phyloP scores from a whole-genome alignment of 2,329 filamentous ascomycete species.

The Pestalotiopsis sp. region DNA sequence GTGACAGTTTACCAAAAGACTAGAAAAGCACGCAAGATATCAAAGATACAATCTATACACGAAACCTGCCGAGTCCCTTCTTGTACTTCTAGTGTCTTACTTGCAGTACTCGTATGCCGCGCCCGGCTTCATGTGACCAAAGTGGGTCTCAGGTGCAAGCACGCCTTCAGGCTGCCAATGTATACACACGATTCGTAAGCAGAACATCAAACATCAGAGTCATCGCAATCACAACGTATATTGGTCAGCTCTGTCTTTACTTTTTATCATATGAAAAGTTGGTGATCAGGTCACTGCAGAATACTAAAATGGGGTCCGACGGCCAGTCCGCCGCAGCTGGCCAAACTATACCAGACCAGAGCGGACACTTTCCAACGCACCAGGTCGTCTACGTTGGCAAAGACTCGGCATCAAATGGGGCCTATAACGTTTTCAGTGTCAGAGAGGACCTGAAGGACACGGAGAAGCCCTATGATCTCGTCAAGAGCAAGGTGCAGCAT shows the following conservation, averaged over 20 bases:
- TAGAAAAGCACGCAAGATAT: no score
- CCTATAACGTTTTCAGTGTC: constrained; percentile 41
- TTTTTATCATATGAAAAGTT: no score
- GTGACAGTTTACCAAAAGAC: no score
- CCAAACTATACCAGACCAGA: neutral
- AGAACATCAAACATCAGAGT: neutral
- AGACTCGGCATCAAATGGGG: neutral
- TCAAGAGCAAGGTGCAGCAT: constrained; percentile 28
- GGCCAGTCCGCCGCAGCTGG: neutral
- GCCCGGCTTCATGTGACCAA: neutral
- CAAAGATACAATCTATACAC: neutral
- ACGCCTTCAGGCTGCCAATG: neutral
- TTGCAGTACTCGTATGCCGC: neutral
- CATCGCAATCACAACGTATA: neutral
- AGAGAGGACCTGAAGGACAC: constrained; percentile 25
- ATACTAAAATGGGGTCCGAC: neutral
- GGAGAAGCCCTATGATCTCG: constrained; percentile 25
- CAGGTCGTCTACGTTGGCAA: constrained; percentile 32
- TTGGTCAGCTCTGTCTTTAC: no score
- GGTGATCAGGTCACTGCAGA: neutral
- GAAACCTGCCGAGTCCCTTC: neutral
- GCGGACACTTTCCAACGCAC: constrained; percentile 24
- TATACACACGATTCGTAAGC: neutral
- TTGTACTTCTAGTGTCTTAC: constrained; percentile 19
- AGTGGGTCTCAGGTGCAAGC: neutral